phyloP scores from a whole-genome alignment of 768 basidiomycete genomes.

The Rhizopogon vesiculosus region DNA sequence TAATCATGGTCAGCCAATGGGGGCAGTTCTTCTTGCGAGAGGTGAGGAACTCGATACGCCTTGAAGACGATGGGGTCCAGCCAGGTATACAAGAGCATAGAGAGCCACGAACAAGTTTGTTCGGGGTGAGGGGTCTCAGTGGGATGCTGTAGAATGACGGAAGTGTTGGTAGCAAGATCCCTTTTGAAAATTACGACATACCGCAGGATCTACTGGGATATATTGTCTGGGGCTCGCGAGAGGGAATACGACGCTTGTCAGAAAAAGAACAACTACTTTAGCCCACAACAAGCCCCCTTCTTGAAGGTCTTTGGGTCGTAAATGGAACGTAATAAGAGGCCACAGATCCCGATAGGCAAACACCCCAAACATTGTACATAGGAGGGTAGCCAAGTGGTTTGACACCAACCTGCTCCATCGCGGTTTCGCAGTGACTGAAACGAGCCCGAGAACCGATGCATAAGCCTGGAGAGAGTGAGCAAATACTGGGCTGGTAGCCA shows the following conservation, averaged over 20 bases:
- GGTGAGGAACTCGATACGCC: slow-evolving; percentile 39
- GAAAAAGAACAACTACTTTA: slow-evolving; percentile 40
- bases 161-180: neutral
- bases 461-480: slow-evolving; percentile 29
- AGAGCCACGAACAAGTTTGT: slow-evolving; percentile 35
- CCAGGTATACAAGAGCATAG: slow-evolving; percentile 40
- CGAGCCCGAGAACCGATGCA: slow-evolving; percentile 33
- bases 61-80: slow-evolving; percentile 46
- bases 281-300: slow-evolving; percentile 52
- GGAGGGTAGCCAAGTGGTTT: slow-evolving; percentile 41
- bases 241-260: slow-evolving; percentile 47
- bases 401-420: slow-evolving; percentile 23
- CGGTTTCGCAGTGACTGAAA: slow-evolving; percentile 29
- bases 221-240: slow-evolving; percentile 53
- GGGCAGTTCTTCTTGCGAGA: slow-evolving; percentile 39
- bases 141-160: slow-evolving; percentile 14
- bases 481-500: neutral
- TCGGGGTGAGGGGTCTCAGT: slow-evolving; percentile 29
- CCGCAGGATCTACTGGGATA: slow-evolving; percentile 46
- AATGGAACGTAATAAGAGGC: slow-evolving; percentile 53
- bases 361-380: slow-evolving; percentile 42
- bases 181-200: neutral
- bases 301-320: slow-evolving; percentile 40
- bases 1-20: slow-evolving; percentile 45
- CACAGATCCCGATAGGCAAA: slow-evolving; percentile 57